Conservation (phyloP, 192 early-diverging fungal species). For the Umbelopsis sp. region DNA sequence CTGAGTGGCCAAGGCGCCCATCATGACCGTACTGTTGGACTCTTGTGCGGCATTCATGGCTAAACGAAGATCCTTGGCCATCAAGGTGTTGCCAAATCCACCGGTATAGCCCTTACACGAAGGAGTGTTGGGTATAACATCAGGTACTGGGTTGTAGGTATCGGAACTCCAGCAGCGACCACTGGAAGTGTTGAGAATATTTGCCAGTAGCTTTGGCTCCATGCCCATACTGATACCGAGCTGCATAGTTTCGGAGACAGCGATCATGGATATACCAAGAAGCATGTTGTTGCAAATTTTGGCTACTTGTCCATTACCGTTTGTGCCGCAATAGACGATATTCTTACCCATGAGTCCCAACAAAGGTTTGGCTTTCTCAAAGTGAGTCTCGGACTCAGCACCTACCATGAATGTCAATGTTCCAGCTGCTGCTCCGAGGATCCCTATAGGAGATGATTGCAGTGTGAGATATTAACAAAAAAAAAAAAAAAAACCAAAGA, state of each 20-base stretch:
- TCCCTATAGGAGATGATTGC: slow-evolving; percentile 59
- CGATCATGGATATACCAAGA: slow-evolving; percentile 93
- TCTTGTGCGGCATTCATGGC: slow-evolving; percentile 86
- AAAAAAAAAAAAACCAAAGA: too few relatives aligned
- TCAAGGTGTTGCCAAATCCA: slow-evolving; percentile 87
- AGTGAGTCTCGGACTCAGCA: slow-evolving; percentile 53
- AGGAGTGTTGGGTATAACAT: slow-evolving; percentile 78
- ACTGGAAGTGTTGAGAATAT: slow-evolving; percentile 86
- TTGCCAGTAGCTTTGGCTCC: slow-evolving; percentile 80
- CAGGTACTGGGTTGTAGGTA: slow-evolving; percentile 88
- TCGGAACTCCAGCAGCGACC: slow-evolving; percentile 95
- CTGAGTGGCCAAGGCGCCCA: slow-evolving; percentile 79
- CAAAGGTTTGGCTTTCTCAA: slow-evolving; percentile 63
- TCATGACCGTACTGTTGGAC: slow-evolving; percentile 61
- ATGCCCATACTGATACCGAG: slow-evolving; percentile 87
- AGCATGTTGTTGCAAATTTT: slow-evolving; percentile 99
- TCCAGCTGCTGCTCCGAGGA: slow-evolving; percentile 82
- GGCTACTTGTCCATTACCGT: slow-evolving; percentile 87
- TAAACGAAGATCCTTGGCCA: slow-evolving; percentile 93
- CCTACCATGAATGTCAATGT: slow-evolving; percentile 99
- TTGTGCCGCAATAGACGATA: slow-evolving; percentile 80
- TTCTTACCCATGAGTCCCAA: slow-evolving; percentile 86
- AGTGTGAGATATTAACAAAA: too few relatives aligned
- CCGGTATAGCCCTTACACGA: slow-evolving; percentile 79
- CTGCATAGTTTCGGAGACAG: slow-evolving; percentile 89